Base-by-base conservation (phyloP, 805 yeast genomes). In the Priceomyces carsonii region DNA sequence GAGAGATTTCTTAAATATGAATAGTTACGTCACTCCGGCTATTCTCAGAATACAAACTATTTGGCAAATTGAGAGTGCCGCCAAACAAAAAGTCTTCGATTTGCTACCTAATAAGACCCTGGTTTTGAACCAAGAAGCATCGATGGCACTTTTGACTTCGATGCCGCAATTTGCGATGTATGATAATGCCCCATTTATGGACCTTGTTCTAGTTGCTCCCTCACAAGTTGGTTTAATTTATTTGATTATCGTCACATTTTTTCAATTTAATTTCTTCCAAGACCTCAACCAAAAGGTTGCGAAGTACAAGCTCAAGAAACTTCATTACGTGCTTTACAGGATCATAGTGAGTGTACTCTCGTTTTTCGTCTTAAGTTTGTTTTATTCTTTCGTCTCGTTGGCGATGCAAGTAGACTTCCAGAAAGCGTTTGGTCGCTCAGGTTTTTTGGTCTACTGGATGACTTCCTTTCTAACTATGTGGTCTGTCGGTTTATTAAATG, bases 361-460 rank as follows among this genome's bases (percentile, higher is more conserved):
- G 4, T 84, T 69, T 47, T 62, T 85, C 31, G 47, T 82, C 15
- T 50, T 83, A 17, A 75, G 88, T 15, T 59, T 85, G 24, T 73
- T 77, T 32, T 75, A 74, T 48, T 69, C 80, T 17, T 59, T 77
- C 21, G 77, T 85, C 4, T 72, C 85, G 24, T 74, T 82, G 12
- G 86, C 85, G 1, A 80, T 79, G 66, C 87, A 82, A 49, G 70
- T 82, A 19, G 74, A 77, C 47, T 74, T 81, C 53, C 69, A 75
- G 9, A 49, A 35, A 2, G 61, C 85, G 0, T 84, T 77, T 62
- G 89, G 87, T 1, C 66, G 59, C 19, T 76, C 79, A 6, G 95
- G 95, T 0, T 85, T 85, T 57, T 71, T 85, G 25, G 80, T 85
- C 1, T 75, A 74, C 43, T 86, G 95, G 95, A 71, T 82, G 76